Evolutionary conservation across 345 rosid species (phyloP).

Genomic region (Boechera divaricarpa): DNA sequence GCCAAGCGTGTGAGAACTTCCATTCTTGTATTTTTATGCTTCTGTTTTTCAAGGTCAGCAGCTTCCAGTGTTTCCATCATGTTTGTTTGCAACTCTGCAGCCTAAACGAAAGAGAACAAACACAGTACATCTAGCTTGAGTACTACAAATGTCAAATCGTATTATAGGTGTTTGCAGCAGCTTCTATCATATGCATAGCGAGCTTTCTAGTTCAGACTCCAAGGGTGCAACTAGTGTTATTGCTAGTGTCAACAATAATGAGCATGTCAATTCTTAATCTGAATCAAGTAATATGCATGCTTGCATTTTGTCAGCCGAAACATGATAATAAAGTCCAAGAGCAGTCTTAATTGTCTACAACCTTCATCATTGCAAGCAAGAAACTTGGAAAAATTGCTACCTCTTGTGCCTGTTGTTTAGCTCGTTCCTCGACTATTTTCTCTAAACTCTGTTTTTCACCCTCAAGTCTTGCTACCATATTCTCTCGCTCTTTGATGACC

Average conservation of each 20-base stretch:
- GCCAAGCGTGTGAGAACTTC: conserved; percentile 81
- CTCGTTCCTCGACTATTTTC: conserved; percentile 91
- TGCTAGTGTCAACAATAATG: conserved; percentile 22
- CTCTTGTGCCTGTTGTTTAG: conserved; percentile 95
- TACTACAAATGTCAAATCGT: conserved; percentile 15
- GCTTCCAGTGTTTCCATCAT: conserved; percentile 97
- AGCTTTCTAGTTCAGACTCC: conserved; percentile 21
- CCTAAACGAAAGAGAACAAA: conserved; percentile 56
- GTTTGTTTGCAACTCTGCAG: conserved; percentile 87
- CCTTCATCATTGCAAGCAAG: neutral
- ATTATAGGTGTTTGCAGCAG: conserved; percentile 17
- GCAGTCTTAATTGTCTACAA: conserved; percentile 12
- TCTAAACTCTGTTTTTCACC: conserved; percentile 96
- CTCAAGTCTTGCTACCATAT: conserved; percentile 85
- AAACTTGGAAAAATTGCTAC: conserved; percentile 45
- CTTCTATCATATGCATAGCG: conserved; percentile 23
- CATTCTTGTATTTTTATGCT: conserved; percentile 95
- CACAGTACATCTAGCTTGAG: conserved; percentile 19
- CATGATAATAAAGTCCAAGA: neutral
- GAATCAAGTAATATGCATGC: neutral
- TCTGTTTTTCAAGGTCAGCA: conserved; percentile 88
- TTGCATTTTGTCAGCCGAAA: conserved; percentile 14
- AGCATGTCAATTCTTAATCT: conserved; percentile 23
- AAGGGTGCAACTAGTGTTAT: neutral
- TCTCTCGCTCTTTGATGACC: conserved; percentile 82